A percentile compares a stretch with the other conserved stretches of the same genome.
Conservation (phyloP, 148 eudicot genomes). For the Drosera capensis region DNA sequence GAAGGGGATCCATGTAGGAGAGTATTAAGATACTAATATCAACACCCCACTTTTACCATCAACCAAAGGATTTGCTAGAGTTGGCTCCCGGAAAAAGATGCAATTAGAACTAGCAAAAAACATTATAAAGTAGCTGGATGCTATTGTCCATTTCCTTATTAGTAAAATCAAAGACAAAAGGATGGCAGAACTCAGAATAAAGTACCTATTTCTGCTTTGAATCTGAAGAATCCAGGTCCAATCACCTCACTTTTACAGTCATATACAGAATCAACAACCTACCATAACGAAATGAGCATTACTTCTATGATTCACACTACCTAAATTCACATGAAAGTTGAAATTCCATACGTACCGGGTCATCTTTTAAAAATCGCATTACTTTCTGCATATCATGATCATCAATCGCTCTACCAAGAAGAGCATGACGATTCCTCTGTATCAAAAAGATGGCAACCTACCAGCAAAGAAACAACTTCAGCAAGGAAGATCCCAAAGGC, state of each 20-base stretch:
- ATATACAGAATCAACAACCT: conserved; percentile 92
- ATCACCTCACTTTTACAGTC: conserved; percentile 99
- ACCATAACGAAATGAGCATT: conserved; percentile 10
- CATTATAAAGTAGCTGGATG: background rate
- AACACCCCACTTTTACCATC: no score
- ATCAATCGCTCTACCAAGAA: conserved; percentile 98
- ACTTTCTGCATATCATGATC: conserved; percentile 78
- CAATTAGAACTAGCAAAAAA: no score
- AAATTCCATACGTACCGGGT: conserved; percentile 42
- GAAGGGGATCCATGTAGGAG: no score
- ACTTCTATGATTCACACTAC: background rate
- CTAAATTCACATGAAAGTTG: conserved; percentile 1
- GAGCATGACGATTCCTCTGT: conserved; percentile 93
- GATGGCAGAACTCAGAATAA: background rate
- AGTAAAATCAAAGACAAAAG: background rate
- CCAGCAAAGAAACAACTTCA: conserved; percentile 6
- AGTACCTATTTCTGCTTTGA: conserved; percentile 94
- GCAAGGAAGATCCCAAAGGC: no score
- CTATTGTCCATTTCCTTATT: no score
- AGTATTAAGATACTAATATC: no score
- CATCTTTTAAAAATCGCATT: conserved; percentile 72
- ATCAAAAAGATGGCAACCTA: conserved; percentile 97
- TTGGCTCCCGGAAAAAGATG: no score
- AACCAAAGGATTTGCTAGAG: no score
- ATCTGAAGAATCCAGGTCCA: conserved; percentile 95